Evolutionary conservation across 768 basidiomycete species (phyloP), one percentile per base, ranked within the genome.

Genomic region (Tephrocybe sp.): DNA sequence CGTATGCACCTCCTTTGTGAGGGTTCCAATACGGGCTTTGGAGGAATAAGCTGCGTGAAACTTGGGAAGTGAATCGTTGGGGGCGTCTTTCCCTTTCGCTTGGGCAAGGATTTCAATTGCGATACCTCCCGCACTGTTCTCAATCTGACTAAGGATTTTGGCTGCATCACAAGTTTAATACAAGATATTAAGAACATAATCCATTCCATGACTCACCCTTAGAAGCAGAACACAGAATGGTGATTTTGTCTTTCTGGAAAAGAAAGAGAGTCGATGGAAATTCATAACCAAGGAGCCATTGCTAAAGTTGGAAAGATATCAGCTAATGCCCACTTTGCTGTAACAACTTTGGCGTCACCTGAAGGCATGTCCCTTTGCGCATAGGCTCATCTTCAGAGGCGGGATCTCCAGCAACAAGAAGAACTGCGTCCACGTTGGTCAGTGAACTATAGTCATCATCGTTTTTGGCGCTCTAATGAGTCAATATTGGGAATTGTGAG

Each of bases 201-300:
- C 27, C 27, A 46, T 47, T 22, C 4, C 34, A 15, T 25, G 38
- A 18, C 44, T 53, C 53, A 92, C 94, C 89, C 80, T 97, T 95
- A 16, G 86, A 89, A 1, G 88, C 79, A 19, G 92, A 94, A 55
- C 91, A 94, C 22, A 97, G 70, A 33, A 97, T 86, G 27, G 74
- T 73, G 16, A 98, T 69, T 61, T 80, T 88, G 46, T 85, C 74
- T 60, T 86, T 86, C 49, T 84, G 78, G 60, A 98, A 88, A 16
- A 97, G 72, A 50, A 94, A 77, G 23, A 97, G 74, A 0, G 95
- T 97, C 0, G 93, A 92, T 2, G 95, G 97, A 62, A 98, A 98
- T 68, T 99, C 95, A 67, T 94, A 98, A 12, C 94, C 95, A 31
- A 98, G 79, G 15, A 99, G 76, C 91, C 94, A 97, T 63, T 94